Base-by-base conservation (phyloP, 176 grass and related monocot species). In the Hsuehochloa calcarea region DNA sequence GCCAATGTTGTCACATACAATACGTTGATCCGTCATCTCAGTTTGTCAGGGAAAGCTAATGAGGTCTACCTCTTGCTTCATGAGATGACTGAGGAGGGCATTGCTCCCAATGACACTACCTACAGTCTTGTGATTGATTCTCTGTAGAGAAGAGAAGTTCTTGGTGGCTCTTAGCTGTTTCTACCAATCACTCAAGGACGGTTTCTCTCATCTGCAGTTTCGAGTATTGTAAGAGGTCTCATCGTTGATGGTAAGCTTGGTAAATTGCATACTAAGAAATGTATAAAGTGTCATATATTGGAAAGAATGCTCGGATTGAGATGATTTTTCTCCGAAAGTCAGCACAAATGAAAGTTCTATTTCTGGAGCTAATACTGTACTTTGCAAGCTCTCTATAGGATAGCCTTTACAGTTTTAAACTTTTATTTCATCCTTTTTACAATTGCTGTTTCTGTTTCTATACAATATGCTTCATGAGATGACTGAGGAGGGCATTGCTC, bases 21-120 rank as follows among this genome's bases (percentile, higher is more conserved):
- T 65, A 92, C 92, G 61, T 66, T 98, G 54, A 95, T 95, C 78
- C 93, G 76, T 47, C 88, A 95, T 85, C 82, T 82, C 43, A 78
- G 83, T 88, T 46, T 79, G 25, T 61, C 65, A 0, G 83, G 93
- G 78, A 90, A 91, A 72, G 20, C 72, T 34, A 60, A 69, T 51
- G 83, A 98, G 49, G 95, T 70, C 16, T 82, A 38, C 66, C 56
- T 58, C 25, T 59, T 95, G 45, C 84, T 91, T 85, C 70, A 89
- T 75, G 38, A 92, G 58, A 98, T 93, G 95, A 72, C 67, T 64
- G 34, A 85, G 63, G 88, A 88, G 80, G 80, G 80, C 70, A 65
- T 98, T 69, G 37, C 45, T 77, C 93, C 80, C 8, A 93, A 91
- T 77, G 49, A 82, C 35, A 78, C 70, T 78, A 95, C 91, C 25